Evolutionary conservation across 2,329 filamentous ascomycete genomes (phyloP).

Genomic region (Pseudogymnoascus sp.): DNA sequence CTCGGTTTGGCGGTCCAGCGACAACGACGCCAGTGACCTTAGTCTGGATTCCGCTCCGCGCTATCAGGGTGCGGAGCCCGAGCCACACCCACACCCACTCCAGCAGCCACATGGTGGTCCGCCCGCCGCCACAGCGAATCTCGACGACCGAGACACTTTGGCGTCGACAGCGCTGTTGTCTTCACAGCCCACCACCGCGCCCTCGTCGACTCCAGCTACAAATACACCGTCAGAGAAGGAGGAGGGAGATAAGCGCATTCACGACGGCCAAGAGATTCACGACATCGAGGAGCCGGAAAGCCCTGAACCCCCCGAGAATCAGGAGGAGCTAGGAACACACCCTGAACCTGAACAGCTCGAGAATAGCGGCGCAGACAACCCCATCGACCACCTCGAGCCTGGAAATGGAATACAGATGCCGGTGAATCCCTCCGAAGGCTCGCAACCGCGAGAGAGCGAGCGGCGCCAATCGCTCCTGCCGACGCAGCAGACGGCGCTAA

Average conservation of each 20-base stretch:
- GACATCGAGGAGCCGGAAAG: not conserved
- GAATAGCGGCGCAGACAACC: not conserved
- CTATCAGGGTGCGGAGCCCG: not conserved
- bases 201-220: not conserved
- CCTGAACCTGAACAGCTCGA: constrained; percentile 9
- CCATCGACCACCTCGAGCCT: not conserved
- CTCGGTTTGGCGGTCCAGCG: not conserved
- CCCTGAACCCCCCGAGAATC: not conserved
- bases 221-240: not conserved
- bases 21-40: not conserved
- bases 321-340: constrained; percentile 2
- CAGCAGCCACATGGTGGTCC: not conserved
- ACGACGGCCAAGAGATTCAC: not conserved
- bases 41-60: not conserved
- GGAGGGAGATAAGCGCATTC: not conserved
- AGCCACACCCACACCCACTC: not conserved
- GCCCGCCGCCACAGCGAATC: not conserved
- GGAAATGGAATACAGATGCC: constrained; percentile 1
- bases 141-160: not conserved
- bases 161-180: not conserved
- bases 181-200: not conserved
- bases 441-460: constrained; percentile 20
- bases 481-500: constrained; percentile 38
- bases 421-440: not conserved
- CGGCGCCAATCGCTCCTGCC: constrained; percentile 38